Base-by-base conservation (phyloP, 2,329 filamentous ascomycete genomes). In the Fusarium sp. region DNA sequence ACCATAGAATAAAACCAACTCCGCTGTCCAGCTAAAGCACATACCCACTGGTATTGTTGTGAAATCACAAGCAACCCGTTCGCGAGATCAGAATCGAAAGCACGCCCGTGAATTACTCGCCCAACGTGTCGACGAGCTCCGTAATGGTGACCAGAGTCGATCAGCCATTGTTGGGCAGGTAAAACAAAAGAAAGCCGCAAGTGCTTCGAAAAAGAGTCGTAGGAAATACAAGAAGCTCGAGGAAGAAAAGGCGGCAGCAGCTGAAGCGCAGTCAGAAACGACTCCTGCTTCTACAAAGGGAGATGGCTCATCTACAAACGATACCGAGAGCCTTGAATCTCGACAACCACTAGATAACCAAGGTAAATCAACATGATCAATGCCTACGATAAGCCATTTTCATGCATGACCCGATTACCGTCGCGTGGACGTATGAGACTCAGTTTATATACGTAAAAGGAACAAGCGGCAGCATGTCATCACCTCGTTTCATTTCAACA, bases 51-150 rank as follows among this genome's bases (percentile, higher is more conserved):
- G 95, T 65, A 89, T 98, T 54, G 94, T 98, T 16, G 88, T 99
- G 68, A 99, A 99, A 82, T 95, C 89, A 57, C 96, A 99, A 81
- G 93, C 91, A 21, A 98, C 96, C 11, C 90, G 96, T 47, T 97
- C 93, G 3, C 89, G 93, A 20, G 88, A 88, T 59, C 92, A 97
- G 80, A 99, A 99, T 78, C 89, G 94, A 68, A 94, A 92, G 79
- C 91, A 93, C 66, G 96, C 96, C 15, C 87, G 94, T 39, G 85
- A 89, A 70, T 83, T 97, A 41, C 85, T 98, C 29, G 92, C 92
- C 24, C 89, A 93, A 72, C 89, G 87, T 73, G 82, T 91, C 31
- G 96, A 99, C 79, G 85, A 92, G 70, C 73, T 91, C 35, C 83
- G 88, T 71, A 91, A 93, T 71, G 95, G 95, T 3, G 86, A 89